These are phyloP conservation scores for Hericium alpestre DNA, from an alignment of 768 basidiomycete species.

Conservation along the genomic window DNA sequence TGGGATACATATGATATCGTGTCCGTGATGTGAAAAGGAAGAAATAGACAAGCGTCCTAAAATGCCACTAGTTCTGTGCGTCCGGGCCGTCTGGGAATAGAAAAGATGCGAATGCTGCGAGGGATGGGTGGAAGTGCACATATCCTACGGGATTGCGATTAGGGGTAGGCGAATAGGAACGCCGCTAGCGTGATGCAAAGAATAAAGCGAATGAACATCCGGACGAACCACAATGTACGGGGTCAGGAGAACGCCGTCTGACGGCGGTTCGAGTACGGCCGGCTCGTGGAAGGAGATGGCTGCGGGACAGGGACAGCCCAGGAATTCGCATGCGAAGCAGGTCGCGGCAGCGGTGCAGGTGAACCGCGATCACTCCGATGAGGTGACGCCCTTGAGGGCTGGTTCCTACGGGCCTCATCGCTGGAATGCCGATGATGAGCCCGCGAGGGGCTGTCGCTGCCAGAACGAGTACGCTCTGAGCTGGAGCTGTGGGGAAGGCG, in stretches of 20 bases:
- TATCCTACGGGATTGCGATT: neutral
- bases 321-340: neutral
- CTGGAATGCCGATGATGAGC: constrained; percentile 8
- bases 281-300: neutral
- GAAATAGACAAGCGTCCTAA: constrained; percentile 2
- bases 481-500: constrained; percentile 4
- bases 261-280: neutral
- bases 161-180: neutral
- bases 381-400: neutral
- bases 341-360: neutral
- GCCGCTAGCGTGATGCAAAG: neutral
- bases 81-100: neutral
- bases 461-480: constrained; percentile 4
- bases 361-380: neutral
- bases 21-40: constrained; percentile 5
- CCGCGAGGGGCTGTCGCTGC: neutral
- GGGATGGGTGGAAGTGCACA: constrained; percentile 1
- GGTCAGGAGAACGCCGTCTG: constrained; percentile 1
- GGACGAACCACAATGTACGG: neutral
- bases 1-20: constrained; percentile 4
- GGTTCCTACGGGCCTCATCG: constrained; percentile 4
- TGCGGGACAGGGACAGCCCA: neutral
- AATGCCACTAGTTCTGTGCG: neutral
- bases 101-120: neutral
- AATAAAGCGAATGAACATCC: neutral